A percentile compares a stretch with the other conserved stretches of the same genome.
These are phyloP conservation scores for Cladosporium colombiae DNA, from an alignment of 2,329 filamentous ascomycete species.

Conservation along the genomic window DNA sequence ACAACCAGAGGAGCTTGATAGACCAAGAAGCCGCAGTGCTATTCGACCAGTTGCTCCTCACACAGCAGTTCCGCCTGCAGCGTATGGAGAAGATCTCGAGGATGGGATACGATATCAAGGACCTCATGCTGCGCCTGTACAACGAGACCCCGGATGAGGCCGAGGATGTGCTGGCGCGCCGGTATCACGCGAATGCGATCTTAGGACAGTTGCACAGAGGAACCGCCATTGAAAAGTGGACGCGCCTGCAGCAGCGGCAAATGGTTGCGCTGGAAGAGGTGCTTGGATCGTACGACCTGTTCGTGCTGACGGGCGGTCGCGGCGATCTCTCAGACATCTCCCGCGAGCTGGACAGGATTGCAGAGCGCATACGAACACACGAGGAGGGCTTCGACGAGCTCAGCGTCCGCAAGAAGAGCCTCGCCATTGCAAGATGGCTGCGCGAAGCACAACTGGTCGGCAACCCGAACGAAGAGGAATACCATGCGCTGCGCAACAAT, in stretches of 20 bases:
- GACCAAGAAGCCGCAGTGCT: slow-evolving; percentile 38
- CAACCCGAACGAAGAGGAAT: slow-evolving; percentile 61
- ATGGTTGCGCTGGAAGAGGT: slow-evolving; percentile 68
- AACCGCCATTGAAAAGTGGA: slow-evolving; percentile 78
- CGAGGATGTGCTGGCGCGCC: slow-evolving; percentile 76
- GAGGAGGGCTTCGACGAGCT: slow-evolving; percentile 57
- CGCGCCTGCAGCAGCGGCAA: slow-evolving; percentile 53
- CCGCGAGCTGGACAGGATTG: slow-evolving; percentile 65
- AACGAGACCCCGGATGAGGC: slow-evolving; percentile 58
- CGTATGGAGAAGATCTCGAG: slow-evolving; percentile 70
- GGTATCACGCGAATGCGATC: slow-evolving; percentile 72
- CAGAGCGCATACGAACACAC: slow-evolving; percentile 55
- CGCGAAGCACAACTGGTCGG: slow-evolving; percentile 69
- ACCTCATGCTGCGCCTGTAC: slow-evolving; percentile 69
- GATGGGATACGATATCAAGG: slow-evolving; percentile 85
- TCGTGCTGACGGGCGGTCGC: slow-evolving; percentile 71
- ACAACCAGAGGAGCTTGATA: slow-evolving; percentile 39
- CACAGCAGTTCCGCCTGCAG: slow-evolving; percentile 67
- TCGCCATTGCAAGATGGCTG: slow-evolving; percentile 69
- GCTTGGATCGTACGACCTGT: slow-evolving; percentile 84
- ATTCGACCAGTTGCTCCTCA: slow-evolving; percentile 69
- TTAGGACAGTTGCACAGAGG: slow-evolving; percentile 79
- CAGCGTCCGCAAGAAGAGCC: slow-evolving; percentile 67
- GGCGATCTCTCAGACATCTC: slow-evolving; percentile 70
- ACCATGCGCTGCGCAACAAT: slow-evolving; percentile 80